Conservation (phyloP, 805 yeast genomes). For the Kodamaea laetipori region DNA sequence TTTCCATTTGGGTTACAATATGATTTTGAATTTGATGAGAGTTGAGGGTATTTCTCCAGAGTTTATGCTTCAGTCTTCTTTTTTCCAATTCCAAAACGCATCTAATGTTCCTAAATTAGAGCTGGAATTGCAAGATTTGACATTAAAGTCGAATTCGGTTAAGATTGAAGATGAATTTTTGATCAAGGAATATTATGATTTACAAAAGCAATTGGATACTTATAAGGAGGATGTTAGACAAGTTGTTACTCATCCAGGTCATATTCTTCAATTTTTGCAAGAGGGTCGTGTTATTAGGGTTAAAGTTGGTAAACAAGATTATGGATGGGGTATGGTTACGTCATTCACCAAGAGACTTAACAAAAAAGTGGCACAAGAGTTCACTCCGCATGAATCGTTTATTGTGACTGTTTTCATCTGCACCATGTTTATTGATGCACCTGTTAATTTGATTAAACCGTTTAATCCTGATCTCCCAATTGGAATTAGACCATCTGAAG, state of each 20-base stretch:
- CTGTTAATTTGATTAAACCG: conserved; percentile 76
- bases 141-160: conserved; percentile 49
- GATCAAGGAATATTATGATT: conserved; percentile 80
- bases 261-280: conserved; percentile 79
- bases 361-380: conserved; percentile 59
- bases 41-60: conserved; percentile 99
- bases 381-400: conserved; percentile 85
- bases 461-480: conserved; percentile 78
- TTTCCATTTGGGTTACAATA: conserved; percentile 94
- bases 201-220: conserved; percentile 66
- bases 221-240: conserved; percentile 78
- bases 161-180: conserved; percentile 63
- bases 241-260: conserved; percentile 88
- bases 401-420: conserved; percentile 81
- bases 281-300: conserved; percentile 84
- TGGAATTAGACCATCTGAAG: conserved; percentile 82
- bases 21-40: conserved; percentile 93
- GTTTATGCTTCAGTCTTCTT: conserved; percentile 91
- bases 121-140: conserved; percentile 56
- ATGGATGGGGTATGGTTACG: conserved; percentile 96
- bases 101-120: conserved; percentile 87
- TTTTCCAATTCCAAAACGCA: conserved; percentile 92
- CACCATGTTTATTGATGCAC: conserved; percentile 79
- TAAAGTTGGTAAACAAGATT: conserved; percentile 59
- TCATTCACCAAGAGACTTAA: conserved; percentile 69